A percentile compares a stretch with the other conserved stretches of the same genome.
phyloP scores from a whole-genome alignment of 2,329 filamentous ascomycete genomes.

The Tolypocladium tropicale region DNA sequence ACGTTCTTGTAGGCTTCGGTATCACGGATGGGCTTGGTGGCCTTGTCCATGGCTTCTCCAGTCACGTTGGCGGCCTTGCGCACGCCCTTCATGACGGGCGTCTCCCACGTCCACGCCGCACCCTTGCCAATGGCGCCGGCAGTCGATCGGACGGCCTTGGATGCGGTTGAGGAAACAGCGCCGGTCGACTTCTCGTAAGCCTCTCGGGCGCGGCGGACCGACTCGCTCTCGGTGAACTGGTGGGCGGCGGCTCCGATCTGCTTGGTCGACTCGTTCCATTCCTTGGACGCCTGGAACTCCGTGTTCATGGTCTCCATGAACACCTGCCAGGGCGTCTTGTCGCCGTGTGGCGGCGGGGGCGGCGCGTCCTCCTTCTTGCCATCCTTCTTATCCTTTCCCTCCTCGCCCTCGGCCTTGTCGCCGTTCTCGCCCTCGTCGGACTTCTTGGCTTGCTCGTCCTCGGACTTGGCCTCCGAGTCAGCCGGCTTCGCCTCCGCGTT shows the following conservation, averaged over 20 bases:
- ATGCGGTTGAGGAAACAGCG: slow-evolving; percentile 68
- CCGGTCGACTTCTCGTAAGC: slow-evolving; percentile 83
- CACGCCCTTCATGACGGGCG: slow-evolving; percentile 81
- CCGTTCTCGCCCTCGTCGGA: slow-evolving; percentile 27
- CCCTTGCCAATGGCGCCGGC: slow-evolving; percentile 81
- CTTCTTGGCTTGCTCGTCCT: slow-evolving; percentile 35
- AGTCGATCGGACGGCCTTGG: slow-evolving; percentile 73
- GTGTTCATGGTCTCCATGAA: slow-evolving; percentile 92
- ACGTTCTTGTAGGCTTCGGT: slow-evolving; percentile 93
- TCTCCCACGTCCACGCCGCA: slow-evolving; percentile 96
- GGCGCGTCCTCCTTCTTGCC: slow-evolving; percentile 59
- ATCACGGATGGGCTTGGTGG: slow-evolving; percentile 86
- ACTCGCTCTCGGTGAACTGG: slow-evolving; percentile 87
- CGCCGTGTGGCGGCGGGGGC: slow-evolving; percentile 89
- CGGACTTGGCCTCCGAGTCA: slow-evolving; percentile 11
- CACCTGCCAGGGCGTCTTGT: slow-evolving; percentile 98
- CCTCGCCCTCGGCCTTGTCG: slow-evolving; percentile 35
- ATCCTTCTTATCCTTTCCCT: slow-evolving; percentile 37
- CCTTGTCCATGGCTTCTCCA: slow-evolving; percentile 81
- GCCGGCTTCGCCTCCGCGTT: slow-evolving; percentile 11
- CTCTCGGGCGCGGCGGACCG: slow-evolving; percentile 72
- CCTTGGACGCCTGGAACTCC: slow-evolving; percentile 94
- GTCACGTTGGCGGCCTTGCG: slow-evolving; percentile 79
- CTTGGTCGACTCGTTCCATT: slow-evolving; percentile 99
- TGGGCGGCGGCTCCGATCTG: slow-evolving; percentile 81